Base-by-base conservation (phyloP, 768 basidiomycete genomes). In the Phaffia tasmanica region DNA sequence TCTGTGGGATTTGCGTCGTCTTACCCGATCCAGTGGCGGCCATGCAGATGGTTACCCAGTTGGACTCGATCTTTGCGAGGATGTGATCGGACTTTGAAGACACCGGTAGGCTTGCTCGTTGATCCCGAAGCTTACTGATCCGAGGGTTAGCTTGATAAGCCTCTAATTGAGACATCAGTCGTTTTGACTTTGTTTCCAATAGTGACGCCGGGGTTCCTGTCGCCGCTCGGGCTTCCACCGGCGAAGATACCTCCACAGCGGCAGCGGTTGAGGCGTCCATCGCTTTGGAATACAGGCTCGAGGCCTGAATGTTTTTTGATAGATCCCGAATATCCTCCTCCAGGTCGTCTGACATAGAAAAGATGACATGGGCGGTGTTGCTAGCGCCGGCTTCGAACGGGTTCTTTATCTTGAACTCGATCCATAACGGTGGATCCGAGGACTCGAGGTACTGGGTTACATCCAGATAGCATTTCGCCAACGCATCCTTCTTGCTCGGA, bases 1-100 rank as follows among this genome's bases (percentile, higher is more conserved):
- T 81, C 75, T 95, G 93, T 6, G 93, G 93, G 29, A 95, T 83
- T 75, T 97, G 93, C 0, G 92, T 95, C 8, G 90, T 94, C 79
- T 95, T 95, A 1, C 92, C 90, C 1, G 89, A 91, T 47, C 90
- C 89, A 2, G 91, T 75, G 6, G 74, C 72, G 42, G 74, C 75
- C 72, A 75, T 73, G 56, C 74, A 70, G 50, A 77, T 71, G 0
- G 88, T 88, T 66, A 95, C 89, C 18, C 91, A 87, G 75, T 94
- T 84, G 35, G 82, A 77, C 23, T 79, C 77, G 70, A 97, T 84
- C 68, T 86, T 85, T 1, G 80, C 74, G 60, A 94, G 73, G 51
- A 95, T 80, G 14, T 86, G 81, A 5, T 80, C 78, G 1, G 86
- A 81, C 69, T 84, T 82, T 21, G 84, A 80, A 69, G 83, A 84